Conservation (phyloP, 305 asterid species). For the Solanum aculeatissimum region DNA sequence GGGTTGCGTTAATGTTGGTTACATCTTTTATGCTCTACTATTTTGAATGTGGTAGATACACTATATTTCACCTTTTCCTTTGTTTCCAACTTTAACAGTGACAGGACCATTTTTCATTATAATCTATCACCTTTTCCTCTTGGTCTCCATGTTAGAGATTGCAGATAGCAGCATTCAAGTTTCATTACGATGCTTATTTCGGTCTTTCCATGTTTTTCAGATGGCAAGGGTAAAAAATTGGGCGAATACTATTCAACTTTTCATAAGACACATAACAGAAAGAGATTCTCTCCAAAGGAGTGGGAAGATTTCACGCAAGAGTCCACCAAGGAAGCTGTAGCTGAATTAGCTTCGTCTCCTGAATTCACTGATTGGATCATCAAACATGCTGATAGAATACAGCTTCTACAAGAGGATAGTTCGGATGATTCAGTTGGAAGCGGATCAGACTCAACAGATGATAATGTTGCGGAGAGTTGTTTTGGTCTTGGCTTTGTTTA, state of each 20-base stretch:
- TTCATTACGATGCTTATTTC: background rate
- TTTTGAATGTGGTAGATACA: background rate
- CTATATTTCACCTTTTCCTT: background rate
- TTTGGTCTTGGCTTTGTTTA: slow-evolving; percentile 31
- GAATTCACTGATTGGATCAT: slow-evolving; percentile 71
- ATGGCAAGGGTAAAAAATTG: slow-evolving; percentile 1
- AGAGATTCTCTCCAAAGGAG: slow-evolving; percentile 51
- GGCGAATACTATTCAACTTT: slow-evolving; percentile 46
- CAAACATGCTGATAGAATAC: slow-evolving; percentile 47
- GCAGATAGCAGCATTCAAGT: background rate
- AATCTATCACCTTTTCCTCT: background rate
- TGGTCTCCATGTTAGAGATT: background rate
- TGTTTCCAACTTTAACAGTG: background rate
- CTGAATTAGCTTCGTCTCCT: slow-evolving; percentile 60
- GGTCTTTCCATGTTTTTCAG: slow-evolving; percentile 11
- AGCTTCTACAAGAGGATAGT: slow-evolving; percentile 34
- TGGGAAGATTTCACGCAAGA: slow-evolving; percentile 70
- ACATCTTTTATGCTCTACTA: background rate
- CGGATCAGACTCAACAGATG: slow-evolving; percentile 54
- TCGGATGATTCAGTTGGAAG: slow-evolving; percentile 59
- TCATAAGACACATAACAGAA: slow-evolving; percentile 56
- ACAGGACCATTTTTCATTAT: background rate
- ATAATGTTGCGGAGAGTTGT: slow-evolving; percentile 40
- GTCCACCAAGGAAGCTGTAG: slow-evolving; percentile 54
- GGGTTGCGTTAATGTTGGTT: background rate